These are phyloP conservation scores for Geranium rotundifolium DNA, from an alignment of 345 rosid species.

Conservation along the genomic window DNA sequence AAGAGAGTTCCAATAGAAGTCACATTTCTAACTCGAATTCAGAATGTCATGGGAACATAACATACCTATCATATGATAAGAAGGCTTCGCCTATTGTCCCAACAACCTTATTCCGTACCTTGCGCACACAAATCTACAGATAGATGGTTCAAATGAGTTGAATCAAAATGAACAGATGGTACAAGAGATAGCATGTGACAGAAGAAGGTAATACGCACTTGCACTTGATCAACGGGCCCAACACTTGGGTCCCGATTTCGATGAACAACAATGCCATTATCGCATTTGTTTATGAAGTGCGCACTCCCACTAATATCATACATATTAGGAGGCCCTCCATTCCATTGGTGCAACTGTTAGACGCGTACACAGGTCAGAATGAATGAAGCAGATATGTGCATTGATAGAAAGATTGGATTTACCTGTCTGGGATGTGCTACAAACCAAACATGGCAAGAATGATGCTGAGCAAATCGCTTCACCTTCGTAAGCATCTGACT, in stretches of 20 bases:
- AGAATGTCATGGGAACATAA: too few relatives aligned
- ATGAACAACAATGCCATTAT: constrained; percentile 84
- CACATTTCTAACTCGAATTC: too few relatives aligned
- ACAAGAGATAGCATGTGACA: neutral
- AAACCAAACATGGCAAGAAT: constrained; percentile 92
- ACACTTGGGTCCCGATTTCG: constrained; percentile 76
- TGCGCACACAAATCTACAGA: constrained; percentile 70
- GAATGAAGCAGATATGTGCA: neutral
- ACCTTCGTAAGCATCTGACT: constrained; percentile 90
- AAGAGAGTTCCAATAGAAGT: too few relatives aligned
- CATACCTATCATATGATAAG: constrained; percentile 76
- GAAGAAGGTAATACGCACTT: constrained; percentile 30
- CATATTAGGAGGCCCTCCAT: constrained; percentile 73
- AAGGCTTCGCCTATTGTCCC: constrained; percentile 80
- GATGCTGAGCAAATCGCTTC: constrained; percentile 90
- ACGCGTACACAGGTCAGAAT: constrained; percentile 5
- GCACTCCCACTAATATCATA: constrained; percentile 98
- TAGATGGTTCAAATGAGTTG: neutral
- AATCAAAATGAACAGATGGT: too few relatives aligned
- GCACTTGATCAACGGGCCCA: constrained; percentile 87
- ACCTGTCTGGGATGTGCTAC: constrained; percentile 99
- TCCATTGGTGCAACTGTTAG: constrained; percentile 73
- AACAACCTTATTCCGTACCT: constrained; percentile 86
- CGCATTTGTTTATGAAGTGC: constrained; percentile 93
- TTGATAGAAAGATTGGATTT: constrained; percentile 1